Conservation (phyloP, 2,329 filamentous ascomycete species). For the Sarocladiaceae sp. region DNA sequence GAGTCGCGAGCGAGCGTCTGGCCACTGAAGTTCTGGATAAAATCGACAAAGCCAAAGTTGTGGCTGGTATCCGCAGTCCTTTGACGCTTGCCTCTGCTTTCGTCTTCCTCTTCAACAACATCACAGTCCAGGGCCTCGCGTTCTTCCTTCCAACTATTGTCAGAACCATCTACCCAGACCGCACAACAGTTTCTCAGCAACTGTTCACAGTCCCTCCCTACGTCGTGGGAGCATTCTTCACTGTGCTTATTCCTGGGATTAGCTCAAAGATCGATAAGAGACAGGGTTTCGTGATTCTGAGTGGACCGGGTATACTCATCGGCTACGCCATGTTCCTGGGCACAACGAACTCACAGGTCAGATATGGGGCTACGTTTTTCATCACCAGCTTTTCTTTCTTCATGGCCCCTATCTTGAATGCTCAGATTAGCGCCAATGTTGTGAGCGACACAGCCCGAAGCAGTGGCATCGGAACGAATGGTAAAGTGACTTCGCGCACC, state of each 20-base stretch:
- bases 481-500: background rate
- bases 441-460: constrained; percentile 62
- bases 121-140: constrained; percentile 62
- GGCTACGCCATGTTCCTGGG: constrained; percentile 64
- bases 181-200: constrained; percentile 56
- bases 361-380: constrained; percentile 62
- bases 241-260: constrained; percentile 51
- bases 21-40: constrained; percentile 57
- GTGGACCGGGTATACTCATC: constrained; percentile 53
- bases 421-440: constrained; percentile 60
- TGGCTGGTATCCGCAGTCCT: constrained; percentile 56
- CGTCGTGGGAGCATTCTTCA: constrained; percentile 58
- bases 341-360: constrained; percentile 36
- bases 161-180: constrained; percentile 55
- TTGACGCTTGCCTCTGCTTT: constrained; percentile 50
- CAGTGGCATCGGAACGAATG: constrained; percentile 52
- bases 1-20: constrained; percentile 56
- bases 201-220: constrained; percentile 64
- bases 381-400: constrained; percentile 57
- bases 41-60: constrained; percentile 51
- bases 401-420: constrained; percentile 59
- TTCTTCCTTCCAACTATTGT: constrained; percentile 67
- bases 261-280: constrained; percentile 52
- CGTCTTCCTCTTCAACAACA: constrained; percentile 61
- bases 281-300: constrained; percentile 50